These are phyloP conservation scores for Saccharomycopsis amapae DNA, from an alignment of 805 yeast species.

Conservation along the genomic window DNA sequence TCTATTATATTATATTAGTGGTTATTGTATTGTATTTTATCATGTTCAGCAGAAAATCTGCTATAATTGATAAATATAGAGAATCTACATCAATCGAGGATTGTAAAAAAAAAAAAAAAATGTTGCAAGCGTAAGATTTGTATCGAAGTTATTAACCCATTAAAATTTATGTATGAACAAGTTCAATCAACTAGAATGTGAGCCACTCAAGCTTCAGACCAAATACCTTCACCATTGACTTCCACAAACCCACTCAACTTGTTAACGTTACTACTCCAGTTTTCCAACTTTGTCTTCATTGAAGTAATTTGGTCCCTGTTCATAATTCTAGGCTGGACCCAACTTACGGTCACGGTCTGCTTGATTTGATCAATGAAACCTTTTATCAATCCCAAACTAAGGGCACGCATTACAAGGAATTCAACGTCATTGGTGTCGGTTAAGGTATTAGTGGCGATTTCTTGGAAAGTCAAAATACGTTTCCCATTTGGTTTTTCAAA, in stretches of 20 bases:
- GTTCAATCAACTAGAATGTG: too few relatives aligned
- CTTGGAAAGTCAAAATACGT: conserved; percentile 64
- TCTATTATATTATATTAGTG: too few relatives aligned
- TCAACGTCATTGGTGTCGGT: conserved; percentile 65
- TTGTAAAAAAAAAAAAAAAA: too few relatives aligned
- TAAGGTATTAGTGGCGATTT: conserved; percentile 66
- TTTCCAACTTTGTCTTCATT: conserved; percentile 64
- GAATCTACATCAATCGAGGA: too few relatives aligned
- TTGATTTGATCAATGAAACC: conserved; percentile 90
- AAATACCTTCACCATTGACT: conserved; percentile 52
- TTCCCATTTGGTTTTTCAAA: conserved; percentile 68
- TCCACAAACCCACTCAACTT: conserved; percentile 56
- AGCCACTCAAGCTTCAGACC: conserved; percentile 44
- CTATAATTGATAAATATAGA: too few relatives aligned
- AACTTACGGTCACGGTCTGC: conserved; percentile 68
- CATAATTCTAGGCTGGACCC: conserved; percentile 96
- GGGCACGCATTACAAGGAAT: conserved; percentile 83
- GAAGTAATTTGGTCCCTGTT: conserved; percentile 69
- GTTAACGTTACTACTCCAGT: conserved; percentile 75
- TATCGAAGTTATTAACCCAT: too few relatives aligned
- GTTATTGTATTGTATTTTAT: too few relatives aligned
- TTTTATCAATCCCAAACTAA: conserved; percentile 71
- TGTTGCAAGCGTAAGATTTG: too few relatives aligned
- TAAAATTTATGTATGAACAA: too few relatives aligned
- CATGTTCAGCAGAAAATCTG: too few relatives aligned